A percentile compares a stretch with the other conserved stretches of the same genome.
phyloP scores from a whole-genome alignment of 2,329 filamentous ascomycete species.

The Clonostachys solani region DNA sequence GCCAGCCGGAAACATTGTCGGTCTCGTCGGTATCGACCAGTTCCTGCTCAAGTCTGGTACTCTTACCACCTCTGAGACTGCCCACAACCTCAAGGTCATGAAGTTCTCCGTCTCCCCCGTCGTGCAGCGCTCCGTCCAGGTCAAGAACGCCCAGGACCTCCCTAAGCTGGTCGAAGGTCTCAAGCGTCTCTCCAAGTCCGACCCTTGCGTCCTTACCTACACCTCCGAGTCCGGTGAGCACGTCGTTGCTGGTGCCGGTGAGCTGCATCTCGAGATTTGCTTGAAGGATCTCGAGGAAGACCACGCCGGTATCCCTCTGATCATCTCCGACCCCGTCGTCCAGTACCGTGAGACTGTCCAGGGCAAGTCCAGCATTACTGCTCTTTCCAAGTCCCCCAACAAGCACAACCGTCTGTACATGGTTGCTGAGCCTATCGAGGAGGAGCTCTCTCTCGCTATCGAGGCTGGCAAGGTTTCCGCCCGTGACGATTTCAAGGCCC shows the following conservation, averaged over 20 bases:
- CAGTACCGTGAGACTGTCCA: constrained; percentile 96
- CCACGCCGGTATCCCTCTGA: constrained; percentile 97
- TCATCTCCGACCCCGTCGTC: constrained; percentile 96
- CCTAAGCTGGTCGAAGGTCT: constrained; percentile 99
- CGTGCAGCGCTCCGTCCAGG: constrained; percentile 96
- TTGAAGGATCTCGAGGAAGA: constrained; percentile 99
- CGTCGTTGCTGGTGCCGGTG: constrained; percentile 97
- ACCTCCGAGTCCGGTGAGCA: constrained; percentile 96
- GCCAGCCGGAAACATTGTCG: constrained; percentile 98
- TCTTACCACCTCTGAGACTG: constrained; percentile 92
- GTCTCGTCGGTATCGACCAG: constrained; percentile 98
- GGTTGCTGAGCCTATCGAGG: constrained; percentile 81
- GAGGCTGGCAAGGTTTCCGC: constrained; percentile 88
- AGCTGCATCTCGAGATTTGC: constrained; percentile 99
- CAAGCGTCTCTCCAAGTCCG: constrained; percentile 99
- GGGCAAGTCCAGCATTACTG: constrained; percentile 84
- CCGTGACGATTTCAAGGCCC: constrained; percentile 98
- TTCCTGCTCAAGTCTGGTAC: constrained; percentile 99
- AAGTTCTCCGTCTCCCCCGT: constrained; percentile 99
- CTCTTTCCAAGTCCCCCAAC: constrained; percentile 99
- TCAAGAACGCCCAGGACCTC: constrained; percentile 99
- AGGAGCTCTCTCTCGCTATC: constrained; percentile 89
- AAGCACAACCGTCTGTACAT: constrained; percentile 99
- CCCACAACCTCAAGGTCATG: constrained; percentile 99
- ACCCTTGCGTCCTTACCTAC: constrained; percentile 91